Percentiles rank a stretch among this genome's conserved stretches.
These are phyloP conservation scores for Solanum hybrid DNA, from an alignment of 305 asterid species.

Conservation along the genomic window DNA sequence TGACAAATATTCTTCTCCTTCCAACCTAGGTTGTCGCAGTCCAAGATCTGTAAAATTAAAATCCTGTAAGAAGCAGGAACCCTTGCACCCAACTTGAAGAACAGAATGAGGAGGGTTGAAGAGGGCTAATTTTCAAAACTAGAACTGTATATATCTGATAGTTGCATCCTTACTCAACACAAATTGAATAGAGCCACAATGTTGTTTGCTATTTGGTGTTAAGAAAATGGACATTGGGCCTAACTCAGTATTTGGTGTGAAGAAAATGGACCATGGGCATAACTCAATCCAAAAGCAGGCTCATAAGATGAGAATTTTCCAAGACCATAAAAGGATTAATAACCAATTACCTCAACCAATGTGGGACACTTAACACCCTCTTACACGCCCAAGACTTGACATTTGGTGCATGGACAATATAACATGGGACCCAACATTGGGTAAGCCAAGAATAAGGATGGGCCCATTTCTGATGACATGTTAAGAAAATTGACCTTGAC, in stretches of 20 bases:
- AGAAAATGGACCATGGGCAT: background rate
- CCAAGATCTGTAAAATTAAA: conserved; percentile 83
- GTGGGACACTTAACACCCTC: background rate
- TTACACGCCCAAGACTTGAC: background rate
- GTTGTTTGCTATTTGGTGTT: background rate
- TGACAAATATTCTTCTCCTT: conserved; percentile 90
- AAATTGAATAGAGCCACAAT: background rate
- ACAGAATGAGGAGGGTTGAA: background rate
- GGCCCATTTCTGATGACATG: background rate
- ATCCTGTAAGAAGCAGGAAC: conserved; percentile 11
- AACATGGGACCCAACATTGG: background rate
- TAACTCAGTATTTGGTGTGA: background rate
- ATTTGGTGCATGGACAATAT: background rate
- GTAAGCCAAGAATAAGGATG: background rate
- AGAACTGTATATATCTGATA: background rate
- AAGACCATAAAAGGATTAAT: background rate
- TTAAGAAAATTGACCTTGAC: background rate
- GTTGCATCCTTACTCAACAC: background rate
- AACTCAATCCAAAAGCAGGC: background rate
- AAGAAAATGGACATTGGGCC: background rate
- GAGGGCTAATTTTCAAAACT: background rate
- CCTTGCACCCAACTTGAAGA: background rate
- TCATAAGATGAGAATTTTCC: background rate
- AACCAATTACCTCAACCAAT: background rate
- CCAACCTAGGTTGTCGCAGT: conserved; percentile 83